Base-by-base conservation (phyloP, 495 filamentous ascomycete species). In the Hypomontagnella monticulosa region DNA sequence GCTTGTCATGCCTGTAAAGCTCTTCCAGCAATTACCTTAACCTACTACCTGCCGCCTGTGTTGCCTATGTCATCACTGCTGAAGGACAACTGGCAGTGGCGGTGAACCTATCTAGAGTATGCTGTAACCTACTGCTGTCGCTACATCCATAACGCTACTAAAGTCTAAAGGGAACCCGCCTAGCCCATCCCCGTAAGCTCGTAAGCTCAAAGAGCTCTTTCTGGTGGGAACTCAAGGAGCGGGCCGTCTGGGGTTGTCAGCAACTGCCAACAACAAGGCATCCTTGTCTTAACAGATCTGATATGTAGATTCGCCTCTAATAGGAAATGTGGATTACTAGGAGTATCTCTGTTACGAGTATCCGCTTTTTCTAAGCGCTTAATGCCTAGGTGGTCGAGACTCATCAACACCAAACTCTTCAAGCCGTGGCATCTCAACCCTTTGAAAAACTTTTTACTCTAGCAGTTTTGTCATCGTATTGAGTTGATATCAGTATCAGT, bases 1-100 rank as follows among this genome's bases (percentile, higher is more conserved):
- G 23, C 23, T 6, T 27, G 23, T 27, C 23, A 6, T 27, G 41
- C 9, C 16, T 40, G n/a, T 27, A 12, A 57, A 38, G 43, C 30
- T 32, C 52, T 48, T 41, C 51, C 6, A 27, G 23, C 23, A 27
- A 27, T 27, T 27, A 27, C 23, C 23, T 27, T 27, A 3, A 27
- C 23, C 23, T 27, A 6, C 3, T 27, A 27, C 23, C 23, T 27
- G 23, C 6, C 23, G 23, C 23, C 23, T 27, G 23, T 27, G 6
- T 27, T 6, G 23, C 23, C 23, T 27, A 6, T 27, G 6, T 27
- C 23, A 27, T 2, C 23, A 33, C 38, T 61, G 38, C 34, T 63
- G 50, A 69, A 64, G 18, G 66, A 69, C 66, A 69, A 57, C 66
- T 61, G 60, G 56, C 60, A 69, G 66, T 69, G 66, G 60, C 66